Base-by-base conservation (phyloP, 2,329 filamentous ascomycete genomes). In the Colletotrichum melonis region DNA sequence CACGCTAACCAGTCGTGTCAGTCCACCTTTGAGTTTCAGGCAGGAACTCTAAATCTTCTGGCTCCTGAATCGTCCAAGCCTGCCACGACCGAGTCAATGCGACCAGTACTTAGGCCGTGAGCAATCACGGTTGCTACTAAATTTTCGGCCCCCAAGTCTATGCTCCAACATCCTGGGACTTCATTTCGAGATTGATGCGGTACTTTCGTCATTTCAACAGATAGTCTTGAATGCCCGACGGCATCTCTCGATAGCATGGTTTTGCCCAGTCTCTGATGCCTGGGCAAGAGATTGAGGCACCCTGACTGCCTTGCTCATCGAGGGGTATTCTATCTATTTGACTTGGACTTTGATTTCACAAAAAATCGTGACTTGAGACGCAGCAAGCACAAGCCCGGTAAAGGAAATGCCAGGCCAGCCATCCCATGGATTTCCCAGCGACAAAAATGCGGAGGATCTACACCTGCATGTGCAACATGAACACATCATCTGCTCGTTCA, bases 21-120 rank as follows among this genome's bases (percentile, higher is more conserved):
- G 30, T 42, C 63, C 32, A 42, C 32, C 42, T 30, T 57, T 22
- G 46, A 65, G 70, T 73, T 65, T 70, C 67, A 70, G 70, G 70
- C 70, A 65, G 38, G 70, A 62, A 73, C 24, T 62, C 67, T 65
- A 70, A 73, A 69, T 54, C 54, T 49, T 73, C 66, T 52, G 38
- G 55, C 16, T 49, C 14, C 14, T 14, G 14, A 42, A 16, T 11
- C 14, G 38, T 49, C 16, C 42, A 49, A 49, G 19, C 42, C 35
- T 26, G 38, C 56, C 67, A 60, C 52, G 35, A 56, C 60, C 67
- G 60, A 35, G 67, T 64, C 70, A 66, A 70, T 73, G 70, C 60
- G 67, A 63, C 46, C 38, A n/a, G 28, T 56, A 24, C n/a, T 28
- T 32, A 12, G 1, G 32, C 32, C 32, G 3, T 32, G 32, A 32